Evolutionary conservation across 306 rosid species (phyloP), one percentile per base, ranked within the genome.

Genomic region (Lathyrus sativus): DNA sequence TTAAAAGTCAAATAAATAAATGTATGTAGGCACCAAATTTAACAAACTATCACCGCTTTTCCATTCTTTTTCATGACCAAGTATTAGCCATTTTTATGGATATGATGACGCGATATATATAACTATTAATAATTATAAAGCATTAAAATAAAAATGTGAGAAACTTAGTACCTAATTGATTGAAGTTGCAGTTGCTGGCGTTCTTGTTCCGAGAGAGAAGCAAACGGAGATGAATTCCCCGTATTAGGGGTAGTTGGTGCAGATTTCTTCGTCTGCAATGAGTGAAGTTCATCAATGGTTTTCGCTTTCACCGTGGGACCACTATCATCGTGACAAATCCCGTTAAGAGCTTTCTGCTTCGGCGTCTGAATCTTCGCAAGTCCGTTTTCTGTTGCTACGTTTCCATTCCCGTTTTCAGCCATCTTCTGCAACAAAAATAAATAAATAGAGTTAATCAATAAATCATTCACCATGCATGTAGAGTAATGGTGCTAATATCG

Each of bases 231-330:
- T 26, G 37, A 79, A 46, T 14, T 2, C 1, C 76, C 87, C 0
- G 74, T 74, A 8, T 72, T 69, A 49, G 98, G 98, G 7, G 98
- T 92, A 62, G 75, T 66, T 5, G 98, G 98, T 7, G 88, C 79
- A 0, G 98, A 79, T 62, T 15, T 90, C 73, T 92, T 92, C 83
- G 37, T 80, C 85, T 92, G 98, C 13, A 92, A 76, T 19, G 90
- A 88, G 62, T 89, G 98, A 54, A 92, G 91, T 78, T 92, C 96
- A 8, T 90, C 96, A 5, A 92, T 76, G 3, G 96, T 90, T 22
- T 86, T 71, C 41, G 91, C 98, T 53, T 76, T 92, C 62, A 92
- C 88, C 0, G 98, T 72, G 0, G 88, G 73, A 17, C 43, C 80
- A 64, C 93, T 88, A 78, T 88, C 96, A 7, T 92, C 96, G 70